phyloP scores from a whole-genome alignment of 768 basidiomycete species.

The Amanita polypyramis region DNA sequence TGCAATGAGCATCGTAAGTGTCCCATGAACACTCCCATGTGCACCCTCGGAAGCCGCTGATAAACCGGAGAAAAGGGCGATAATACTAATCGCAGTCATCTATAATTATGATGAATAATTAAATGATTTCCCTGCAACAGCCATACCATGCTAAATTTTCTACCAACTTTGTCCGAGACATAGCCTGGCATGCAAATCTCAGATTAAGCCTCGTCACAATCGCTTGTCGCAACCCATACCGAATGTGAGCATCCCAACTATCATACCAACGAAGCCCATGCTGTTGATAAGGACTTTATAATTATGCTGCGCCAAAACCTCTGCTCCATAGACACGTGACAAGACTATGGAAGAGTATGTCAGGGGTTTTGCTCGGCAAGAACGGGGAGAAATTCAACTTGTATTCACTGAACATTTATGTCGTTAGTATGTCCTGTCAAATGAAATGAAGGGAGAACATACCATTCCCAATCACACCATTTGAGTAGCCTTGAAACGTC shows the following conservation, averaged over 20 bases:
- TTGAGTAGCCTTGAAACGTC: conserved; percentile 54
- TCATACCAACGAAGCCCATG: conserved; percentile 73
- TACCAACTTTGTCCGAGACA: conserved; percentile 77
- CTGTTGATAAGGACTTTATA: conserved; percentile 58
- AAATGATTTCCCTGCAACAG: neutral
- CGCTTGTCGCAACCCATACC: conserved; percentile 24
- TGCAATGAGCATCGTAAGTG: conserved; percentile 69
- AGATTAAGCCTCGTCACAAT: neutral
- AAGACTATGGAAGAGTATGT: conserved; percentile 37
- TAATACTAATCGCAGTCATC: conserved; percentile 79
- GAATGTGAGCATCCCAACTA: conserved; percentile 79
- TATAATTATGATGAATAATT: conserved; percentile 15
- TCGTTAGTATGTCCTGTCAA: neutral
- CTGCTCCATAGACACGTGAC: conserved; percentile 55
- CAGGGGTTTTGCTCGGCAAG: neutral
- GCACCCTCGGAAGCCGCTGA: conserved; percentile 80
- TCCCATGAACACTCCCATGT: conserved; percentile 53
- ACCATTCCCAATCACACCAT: conserved; percentile 72
- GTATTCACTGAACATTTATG: conserved; percentile 47
- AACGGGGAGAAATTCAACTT: conserved; percentile 25
- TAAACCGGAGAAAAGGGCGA: conserved; percentile 73
- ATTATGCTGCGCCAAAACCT: conserved; percentile 36
- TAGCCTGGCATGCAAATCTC: conserved; percentile 29
- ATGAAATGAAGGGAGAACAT: conserved; percentile 17
- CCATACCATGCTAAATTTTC: conserved; percentile 78